These are phyloP conservation scores for Clonostachys rhizophaga DNA, from an alignment of 2,329 filamentous ascomycete species.

Conservation along the genomic window DNA sequence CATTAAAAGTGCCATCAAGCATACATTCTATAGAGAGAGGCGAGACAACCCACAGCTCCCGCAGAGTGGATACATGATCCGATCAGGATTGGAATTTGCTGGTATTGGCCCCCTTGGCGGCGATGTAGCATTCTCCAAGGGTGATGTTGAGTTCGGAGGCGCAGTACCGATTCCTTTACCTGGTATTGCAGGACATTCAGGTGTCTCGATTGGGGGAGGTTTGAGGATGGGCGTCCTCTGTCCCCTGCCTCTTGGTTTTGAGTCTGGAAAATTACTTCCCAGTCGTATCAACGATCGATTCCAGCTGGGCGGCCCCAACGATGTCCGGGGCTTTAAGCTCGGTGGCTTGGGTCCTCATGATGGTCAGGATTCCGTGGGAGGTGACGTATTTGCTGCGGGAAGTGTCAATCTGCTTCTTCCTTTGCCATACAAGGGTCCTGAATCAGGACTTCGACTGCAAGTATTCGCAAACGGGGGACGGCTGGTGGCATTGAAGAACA, in stretches of 20 bases:
- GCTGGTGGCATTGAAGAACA: constrained; percentile 68
- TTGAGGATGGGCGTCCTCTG: constrained; percentile 79
- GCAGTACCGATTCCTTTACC: constrained; percentile 72
- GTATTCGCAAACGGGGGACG: constrained; percentile 88
- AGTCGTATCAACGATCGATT: constrained; percentile 93
- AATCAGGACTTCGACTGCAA: constrained; percentile 82
- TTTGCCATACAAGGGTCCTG: constrained; percentile 73
- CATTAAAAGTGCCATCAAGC: constrained; percentile 81
- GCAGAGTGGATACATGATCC: constrained; percentile 74
- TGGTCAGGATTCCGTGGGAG: constrained; percentile 79
- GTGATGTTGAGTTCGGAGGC: constrained; percentile 77
- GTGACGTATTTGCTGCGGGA: constrained; percentile 87
- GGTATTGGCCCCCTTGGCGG: constrained; percentile 79
- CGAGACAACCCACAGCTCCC: constrained; percentile 85
- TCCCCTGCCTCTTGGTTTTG: constrained; percentile 66
- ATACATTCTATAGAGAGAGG: constrained; percentile 75
- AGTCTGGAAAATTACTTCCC: constrained; percentile 47
- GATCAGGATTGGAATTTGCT: constrained; percentile 77
- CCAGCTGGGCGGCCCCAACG: constrained; percentile 87
- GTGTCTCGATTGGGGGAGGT: constrained; percentile 78
- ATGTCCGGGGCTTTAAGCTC: constrained; percentile 89
- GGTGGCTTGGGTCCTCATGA: constrained; percentile 87
- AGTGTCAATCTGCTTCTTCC: constrained; percentile 83
- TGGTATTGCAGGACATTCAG: constrained; percentile 62
- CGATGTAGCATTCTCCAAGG: constrained; percentile 91